These are phyloP conservation scores for Grosmannia clavigera DNA, from an alignment of 2,329 filamentous ascomycete species.

Conservation along the genomic window DNA sequence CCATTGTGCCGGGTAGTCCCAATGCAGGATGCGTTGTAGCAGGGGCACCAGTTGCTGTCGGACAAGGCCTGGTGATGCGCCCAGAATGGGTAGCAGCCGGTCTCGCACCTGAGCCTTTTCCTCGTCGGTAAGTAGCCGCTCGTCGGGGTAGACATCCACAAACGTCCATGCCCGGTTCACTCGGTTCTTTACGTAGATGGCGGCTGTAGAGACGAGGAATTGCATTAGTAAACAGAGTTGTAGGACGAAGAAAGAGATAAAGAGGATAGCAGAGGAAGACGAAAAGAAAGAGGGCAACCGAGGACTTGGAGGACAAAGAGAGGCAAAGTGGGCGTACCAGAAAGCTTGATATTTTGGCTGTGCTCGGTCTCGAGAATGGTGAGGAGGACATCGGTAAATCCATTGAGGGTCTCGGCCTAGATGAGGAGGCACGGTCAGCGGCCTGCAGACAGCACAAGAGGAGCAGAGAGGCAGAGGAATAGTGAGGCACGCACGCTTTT, in stretches of 20 bases:
- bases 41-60: conserved; percentile 89
- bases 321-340: conserved; percentile 46
- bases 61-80: conserved; percentile 64
- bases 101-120: conserved; percentile 82
- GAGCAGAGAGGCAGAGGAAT: neutral
- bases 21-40: conserved; percentile 89
- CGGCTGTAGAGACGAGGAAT: conserved; percentile 41
- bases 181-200: conserved; percentile 96
- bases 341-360: conserved; percentile 71
- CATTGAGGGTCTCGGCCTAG: conserved; percentile 79
- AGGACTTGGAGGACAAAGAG: conserved; percentile 1
- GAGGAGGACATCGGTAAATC: conserved; percentile 81
- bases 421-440: conserved; percentile 5
- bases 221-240: neutral
- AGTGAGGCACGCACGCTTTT: conserved; percentile 51
- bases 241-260: neutral
- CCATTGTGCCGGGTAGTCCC: conserved; percentile 91
- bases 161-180: conserved; percentile 85
- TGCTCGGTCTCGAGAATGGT: conserved; percentile 85
- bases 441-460: conserved; percentile 2
- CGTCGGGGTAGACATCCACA: conserved; percentile 59
- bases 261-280: neutral
- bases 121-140: conserved; percentile 69
- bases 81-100: conserved; percentile 79
- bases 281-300: too few relatives aligned